A percentile compares a stretch with the other conserved stretches of the same genome.
Evolutionary conservation across 805 yeast genomes (phyloP).

Genomic region (Ogataea henricii): DNA sequence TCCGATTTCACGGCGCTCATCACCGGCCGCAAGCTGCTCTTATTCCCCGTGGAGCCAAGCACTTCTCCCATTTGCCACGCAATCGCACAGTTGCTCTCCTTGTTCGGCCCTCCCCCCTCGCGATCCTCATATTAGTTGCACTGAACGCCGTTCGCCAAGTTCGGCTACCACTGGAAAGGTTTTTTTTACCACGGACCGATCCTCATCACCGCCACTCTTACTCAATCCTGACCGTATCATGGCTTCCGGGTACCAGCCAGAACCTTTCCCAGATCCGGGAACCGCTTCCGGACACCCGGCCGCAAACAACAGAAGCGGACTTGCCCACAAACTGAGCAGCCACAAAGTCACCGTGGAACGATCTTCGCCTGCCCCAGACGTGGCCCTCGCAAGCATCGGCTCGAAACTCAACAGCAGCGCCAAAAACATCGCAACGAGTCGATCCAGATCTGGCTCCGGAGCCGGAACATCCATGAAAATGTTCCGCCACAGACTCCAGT

Average conservation of each 20-base stretch:
- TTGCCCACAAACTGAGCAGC: neutral
- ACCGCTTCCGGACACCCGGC: conserved; percentile 2
- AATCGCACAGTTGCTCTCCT: neutral
- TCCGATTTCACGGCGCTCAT: neutral
- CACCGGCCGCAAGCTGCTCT: neutral
- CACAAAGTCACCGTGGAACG: conserved; percentile 4
- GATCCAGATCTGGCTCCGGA: conserved; percentile 15
- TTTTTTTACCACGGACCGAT: neutral
- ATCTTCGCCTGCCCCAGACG: conserved; percentile 6
- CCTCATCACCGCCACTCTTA: neutral
- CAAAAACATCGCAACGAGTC: neutral
- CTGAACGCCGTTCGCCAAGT: neutral
- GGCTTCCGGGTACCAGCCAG: conserved; percentile 7
- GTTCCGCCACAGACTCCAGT: conserved; percentile 22
- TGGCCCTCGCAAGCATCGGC: conserved; percentile 1
- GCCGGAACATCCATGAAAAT: conserved; percentile 25
- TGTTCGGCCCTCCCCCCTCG: neutral
- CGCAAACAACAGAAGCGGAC: neutral
- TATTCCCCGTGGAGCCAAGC: neutral
- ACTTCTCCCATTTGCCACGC: neutral
- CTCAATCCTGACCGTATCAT: neutral
- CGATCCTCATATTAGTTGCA: neutral
- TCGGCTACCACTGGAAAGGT: neutral
- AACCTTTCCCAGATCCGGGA: conserved; percentile 9
- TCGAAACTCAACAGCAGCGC: neutral